Evolutionary conservation across 176 grass and related monocot species (phyloP).

Genomic region (Carex littledalei): DNA sequence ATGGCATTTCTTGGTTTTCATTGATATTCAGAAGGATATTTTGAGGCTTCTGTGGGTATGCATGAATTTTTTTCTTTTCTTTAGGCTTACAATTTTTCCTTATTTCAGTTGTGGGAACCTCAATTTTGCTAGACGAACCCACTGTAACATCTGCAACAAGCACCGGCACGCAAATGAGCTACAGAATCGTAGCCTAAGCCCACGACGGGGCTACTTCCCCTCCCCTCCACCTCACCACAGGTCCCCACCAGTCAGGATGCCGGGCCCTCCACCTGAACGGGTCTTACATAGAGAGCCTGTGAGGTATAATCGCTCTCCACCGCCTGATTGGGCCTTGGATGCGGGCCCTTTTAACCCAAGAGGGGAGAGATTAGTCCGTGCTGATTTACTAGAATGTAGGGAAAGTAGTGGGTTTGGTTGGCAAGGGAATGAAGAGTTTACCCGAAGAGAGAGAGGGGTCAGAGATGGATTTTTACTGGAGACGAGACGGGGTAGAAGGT

Average conservation of each 20-base stretch:
- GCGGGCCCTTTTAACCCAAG: conserved; percentile 34
- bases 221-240: conserved; percentile 32
- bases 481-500: conserved; percentile 29
- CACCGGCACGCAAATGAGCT: conserved; percentile 38
- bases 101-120: conserved; percentile 93
- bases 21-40: background rate
- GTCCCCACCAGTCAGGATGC: conserved; percentile 34
- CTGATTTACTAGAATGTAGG: conserved; percentile 37
- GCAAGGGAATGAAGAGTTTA: conserved; percentile 36
- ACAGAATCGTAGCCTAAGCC: conserved; percentile 40
- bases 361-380: conserved; percentile 42
- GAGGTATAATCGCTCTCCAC: conserved; percentile 43
- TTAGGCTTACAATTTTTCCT: conserved; percentile 9
- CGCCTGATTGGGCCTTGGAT: conserved; percentile 35
- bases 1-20: background rate
- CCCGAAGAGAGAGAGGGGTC: conserved; percentile 25
- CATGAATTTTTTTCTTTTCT: conserved; percentile 14
- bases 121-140: conserved; percentile 86
- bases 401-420: conserved; percentile 40
- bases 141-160: conserved; percentile 89
- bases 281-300: conserved; percentile 36
- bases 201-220: conserved; percentile 35
- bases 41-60: background rate
- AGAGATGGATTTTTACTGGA: conserved; percentile 39
- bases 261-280: conserved; percentile 38